A percentile compares a stretch with the other conserved stretches of the same genome.
Evolutionary conservation across 2,329 filamentous ascomycete genomes (phyloP).

Genomic region (Beauveria rudraprayagi): DNA sequence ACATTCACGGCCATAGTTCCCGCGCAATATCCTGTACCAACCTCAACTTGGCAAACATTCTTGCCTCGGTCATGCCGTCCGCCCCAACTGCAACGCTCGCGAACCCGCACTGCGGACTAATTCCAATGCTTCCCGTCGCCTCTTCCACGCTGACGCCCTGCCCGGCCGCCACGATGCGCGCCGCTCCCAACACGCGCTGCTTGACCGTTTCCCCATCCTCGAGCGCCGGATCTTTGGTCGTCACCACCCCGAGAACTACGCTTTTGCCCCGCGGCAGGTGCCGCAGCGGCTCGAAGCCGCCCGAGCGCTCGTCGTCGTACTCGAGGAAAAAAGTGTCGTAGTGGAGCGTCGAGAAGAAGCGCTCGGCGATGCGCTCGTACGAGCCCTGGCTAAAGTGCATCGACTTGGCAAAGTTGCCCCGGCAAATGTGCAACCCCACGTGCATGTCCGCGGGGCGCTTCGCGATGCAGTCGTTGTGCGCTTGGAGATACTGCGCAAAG

Average conservation of each 20-base stretch:
- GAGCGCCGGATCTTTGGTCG: conserved; percentile 50
- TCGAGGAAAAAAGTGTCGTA: conserved; percentile 55
- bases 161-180: conserved; percentile 58
- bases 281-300: conserved; percentile 54
- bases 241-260: conserved; percentile 53
- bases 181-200: conserved; percentile 46
- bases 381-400: conserved; percentile 57
- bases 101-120: conserved; percentile 64
- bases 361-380: conserved; percentile 54
- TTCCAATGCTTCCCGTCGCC: conserved; percentile 55
- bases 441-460: conserved; percentile 58
- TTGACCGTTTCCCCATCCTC: conserved; percentile 49
- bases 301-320: conserved; percentile 52
- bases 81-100: conserved; percentile 59
- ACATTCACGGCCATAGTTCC: conserved; percentile 46
- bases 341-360: conserved; percentile 51
- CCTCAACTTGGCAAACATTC: conserved; percentile 64
- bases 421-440: conserved; percentile 58
- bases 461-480: conserved; percentile 63
- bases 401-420: conserved; percentile 53
- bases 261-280: conserved; percentile 53
- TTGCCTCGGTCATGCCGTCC: conserved; percentile 56
- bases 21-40: conserved; percentile 59
- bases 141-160: conserved; percentile 53
- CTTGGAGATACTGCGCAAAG: conserved; percentile 61